Conservation (phyloP, 441 rosid species). For the Euphorbia corollata region DNA sequence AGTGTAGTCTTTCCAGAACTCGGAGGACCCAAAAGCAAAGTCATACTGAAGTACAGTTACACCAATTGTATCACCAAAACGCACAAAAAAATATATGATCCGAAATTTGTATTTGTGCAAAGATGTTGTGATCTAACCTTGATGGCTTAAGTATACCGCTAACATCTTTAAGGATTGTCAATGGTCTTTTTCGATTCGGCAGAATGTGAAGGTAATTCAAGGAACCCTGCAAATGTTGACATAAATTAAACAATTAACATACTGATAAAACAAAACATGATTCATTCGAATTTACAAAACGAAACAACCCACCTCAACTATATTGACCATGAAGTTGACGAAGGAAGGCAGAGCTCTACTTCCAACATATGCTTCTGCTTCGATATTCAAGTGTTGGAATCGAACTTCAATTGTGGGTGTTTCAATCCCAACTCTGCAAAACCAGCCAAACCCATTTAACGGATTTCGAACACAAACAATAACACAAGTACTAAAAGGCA, state of each 20-base stretch:
- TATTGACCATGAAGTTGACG: conserved; percentile 32
- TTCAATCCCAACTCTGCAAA: conserved; percentile 46
- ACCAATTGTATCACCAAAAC: not conserved
- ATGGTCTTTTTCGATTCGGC: conserved; percentile 42
- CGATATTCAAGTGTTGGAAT: conserved; percentile 46
- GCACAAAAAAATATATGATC: not conserved
- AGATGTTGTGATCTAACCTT: conserved; percentile 25
- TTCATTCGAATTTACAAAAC: not conserved
- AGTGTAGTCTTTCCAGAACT: conserved; percentile 26
- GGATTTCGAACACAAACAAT: not conserved
- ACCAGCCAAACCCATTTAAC: not conserved
- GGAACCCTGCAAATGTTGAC: conserved; percentile 29
- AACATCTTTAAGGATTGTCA: conserved; percentile 55
- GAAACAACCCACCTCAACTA: conserved; percentile 36
- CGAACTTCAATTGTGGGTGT: conserved; percentile 63
- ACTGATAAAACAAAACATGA: not conserved
- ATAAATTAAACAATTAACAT: not conserved
- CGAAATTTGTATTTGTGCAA: not conserved
- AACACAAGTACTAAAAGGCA: not conserved
- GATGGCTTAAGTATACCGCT: conserved; percentile 64
- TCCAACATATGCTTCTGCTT: conserved; percentile 52
- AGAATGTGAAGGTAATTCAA: conserved; percentile 38
- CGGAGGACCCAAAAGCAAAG: conserved; percentile 36
- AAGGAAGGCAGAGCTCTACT: conserved; percentile 59
- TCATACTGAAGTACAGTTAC: conserved; percentile 32